Evolutionary conservation across 352 stramenopile species (phyloP).

Genomic region (Phytophthora pluvialis): DNA sequence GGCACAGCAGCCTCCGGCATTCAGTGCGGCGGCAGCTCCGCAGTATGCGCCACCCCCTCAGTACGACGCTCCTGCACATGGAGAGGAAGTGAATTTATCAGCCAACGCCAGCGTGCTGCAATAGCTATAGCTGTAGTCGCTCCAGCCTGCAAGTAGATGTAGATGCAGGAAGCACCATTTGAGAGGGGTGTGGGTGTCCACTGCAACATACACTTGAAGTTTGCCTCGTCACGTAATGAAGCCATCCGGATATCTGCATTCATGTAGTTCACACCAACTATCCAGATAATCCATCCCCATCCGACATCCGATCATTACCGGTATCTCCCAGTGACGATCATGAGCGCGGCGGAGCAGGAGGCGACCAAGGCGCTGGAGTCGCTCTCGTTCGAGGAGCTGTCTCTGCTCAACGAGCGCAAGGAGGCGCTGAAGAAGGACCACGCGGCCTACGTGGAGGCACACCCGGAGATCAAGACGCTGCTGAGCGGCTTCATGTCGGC

Average conservation of each 20-base stretch:
- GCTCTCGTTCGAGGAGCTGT: slow-evolving; percentile 86
- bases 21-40: slow-evolving; percentile 27
- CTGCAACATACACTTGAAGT: slow-evolving; percentile 15
- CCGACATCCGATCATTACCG: neutral
- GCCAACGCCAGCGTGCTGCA: slow-evolving; percentile 74
- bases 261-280: slow-evolving; percentile 5
- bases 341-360: slow-evolving; percentile 38
- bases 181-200: neutral
- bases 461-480: slow-evolving; percentile 91
- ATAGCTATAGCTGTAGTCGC: slow-evolving; percentile 32
- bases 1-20: slow-evolving; percentile 26
- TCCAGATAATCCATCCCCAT: slow-evolving; percentile 1
- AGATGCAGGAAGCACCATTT: neutral
- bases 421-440: slow-evolving; percentile 88
- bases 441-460: slow-evolving; percentile 76
- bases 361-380: slow-evolving; percentile 65
- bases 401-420: slow-evolving; percentile 87
- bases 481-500: slow-evolving; percentile 88
- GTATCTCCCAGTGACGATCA: slow-evolving; percentile 3
- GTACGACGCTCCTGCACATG: slow-evolving; percentile 48
- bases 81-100: slow-evolving; percentile 79
- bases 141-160: slow-evolving; percentile 12
- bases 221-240: slow-evolving; percentile 12
- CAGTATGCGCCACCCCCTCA: slow-evolving; percentile 4
- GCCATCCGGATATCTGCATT: neutral